phyloP scores from a whole-genome alignment of 2,329 filamentous ascomycete genomes.

The Curvularia hawaiiensis region DNA sequence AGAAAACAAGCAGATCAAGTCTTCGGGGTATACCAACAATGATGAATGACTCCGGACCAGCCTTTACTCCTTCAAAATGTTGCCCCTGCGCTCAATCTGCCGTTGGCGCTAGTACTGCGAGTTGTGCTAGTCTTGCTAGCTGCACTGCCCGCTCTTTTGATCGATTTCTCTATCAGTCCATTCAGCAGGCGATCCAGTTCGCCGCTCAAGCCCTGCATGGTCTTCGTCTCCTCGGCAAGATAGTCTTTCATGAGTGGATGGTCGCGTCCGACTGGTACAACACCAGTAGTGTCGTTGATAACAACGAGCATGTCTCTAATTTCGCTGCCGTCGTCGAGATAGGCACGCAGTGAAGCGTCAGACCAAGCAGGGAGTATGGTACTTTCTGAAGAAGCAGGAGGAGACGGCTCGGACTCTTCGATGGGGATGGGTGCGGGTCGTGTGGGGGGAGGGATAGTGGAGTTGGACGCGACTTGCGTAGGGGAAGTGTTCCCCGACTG shows the following conservation, averaged over 20 bases:
- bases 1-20: not conserved
- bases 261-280: conserved; percentile 77
- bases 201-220: conserved; percentile 84
- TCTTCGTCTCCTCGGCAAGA: conserved; percentile 86
- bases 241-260: conserved; percentile 82
- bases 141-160: conserved; percentile 26
- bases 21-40: conserved; percentile 13
- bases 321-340: conserved; percentile 87
- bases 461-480: conserved; percentile 26
- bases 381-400: conserved; percentile 47
- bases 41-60: conserved; percentile 3
- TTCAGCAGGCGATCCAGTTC: conserved; percentile 88
- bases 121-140: conserved; percentile 17
- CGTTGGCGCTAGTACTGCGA: conserved; percentile 16
- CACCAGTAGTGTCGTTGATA: conserved; percentile 88
- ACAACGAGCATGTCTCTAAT: conserved; percentile 89
- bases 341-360: conserved; percentile 81
- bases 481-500: conserved; percentile 29
- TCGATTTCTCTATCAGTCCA: conserved; percentile 69
- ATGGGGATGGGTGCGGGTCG: conserved; percentile 46
- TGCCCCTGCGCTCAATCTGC: conserved; percentile 10
- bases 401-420: conserved; percentile 31
- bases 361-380: conserved; percentile 76
- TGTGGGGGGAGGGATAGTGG: conserved; percentile 31
- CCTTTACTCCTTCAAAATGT: conserved; percentile 3